Percentiles rank a stretch among this genome's conserved stretches.
phyloP scores from a whole-genome alignment of 1,139 yeast genomes.

The Hemisphaericaspora subhashii region DNA sequence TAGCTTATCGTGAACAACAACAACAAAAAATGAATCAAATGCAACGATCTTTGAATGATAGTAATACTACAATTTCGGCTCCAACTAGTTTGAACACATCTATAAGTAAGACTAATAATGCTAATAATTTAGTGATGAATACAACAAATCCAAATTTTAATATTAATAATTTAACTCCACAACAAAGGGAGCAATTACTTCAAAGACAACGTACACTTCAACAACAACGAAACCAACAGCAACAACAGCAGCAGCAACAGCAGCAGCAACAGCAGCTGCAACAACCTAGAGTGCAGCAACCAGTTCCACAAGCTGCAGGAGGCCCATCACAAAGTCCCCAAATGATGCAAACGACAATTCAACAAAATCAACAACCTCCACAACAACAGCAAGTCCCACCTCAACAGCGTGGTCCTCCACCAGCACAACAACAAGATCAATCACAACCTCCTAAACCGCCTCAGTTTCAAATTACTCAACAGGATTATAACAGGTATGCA shows the following conservation, averaged over 20 bases:
- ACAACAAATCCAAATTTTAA: constrained; percentile 4
- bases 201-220: constrained; percentile 26
- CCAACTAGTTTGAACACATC: constrained; percentile 11
- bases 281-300: constrained; percentile 15
- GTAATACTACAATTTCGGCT: constrained; percentile 12
- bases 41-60: constrained; percentile 15
- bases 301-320: constrained; percentile 16
- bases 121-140: constrained; percentile 6
- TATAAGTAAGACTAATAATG: constrained; percentile 8
- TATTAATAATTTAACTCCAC: constrained; percentile 32
- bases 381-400: constrained; percentile 10
- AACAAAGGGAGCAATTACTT: constrained; percentile 36
- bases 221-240: constrained; percentile 24
- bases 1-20: constrained; percentile 34
- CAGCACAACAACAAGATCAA: constrained; percentile 6
- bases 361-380: constrained; percentile 13
- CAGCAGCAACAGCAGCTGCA: constrained; percentile 13
- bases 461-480: constrained; percentile 40
- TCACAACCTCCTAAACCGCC: constrained; percentile 28
- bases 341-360: constrained; percentile 10
- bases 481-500: constrained; percentile 42
- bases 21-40: constrained; percentile 18
- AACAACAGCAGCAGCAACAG: constrained; percentile 18
- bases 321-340: constrained; percentile 15
- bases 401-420: constrained; percentile 7